Conservation (phyloP, 768 basidiomycete species). For the Candolleomyces aberdarensis region DNA sequence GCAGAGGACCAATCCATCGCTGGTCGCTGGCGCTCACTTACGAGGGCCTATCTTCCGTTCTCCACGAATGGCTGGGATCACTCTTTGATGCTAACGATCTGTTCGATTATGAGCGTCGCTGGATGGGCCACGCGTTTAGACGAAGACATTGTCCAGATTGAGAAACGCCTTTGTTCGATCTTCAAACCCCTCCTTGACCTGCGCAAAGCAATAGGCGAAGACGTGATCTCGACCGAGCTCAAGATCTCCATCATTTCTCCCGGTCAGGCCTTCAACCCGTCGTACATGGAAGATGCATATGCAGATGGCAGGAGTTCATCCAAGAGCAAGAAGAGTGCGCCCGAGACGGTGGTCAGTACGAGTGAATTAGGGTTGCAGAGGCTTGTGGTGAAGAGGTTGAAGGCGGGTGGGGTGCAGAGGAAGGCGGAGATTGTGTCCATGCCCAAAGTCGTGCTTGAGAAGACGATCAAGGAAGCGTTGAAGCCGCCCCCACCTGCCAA, state of each 20-base stretch:
- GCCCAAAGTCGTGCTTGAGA: conserved; percentile 13
- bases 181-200: conserved; percentile 23
- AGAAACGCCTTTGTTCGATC: conserved; percentile 21
- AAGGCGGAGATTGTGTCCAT: conserved; percentile 4
- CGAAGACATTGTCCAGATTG: conserved; percentile 14
- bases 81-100: neutral
- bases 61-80: conserved; percentile 10
- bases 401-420: conserved; percentile 2
- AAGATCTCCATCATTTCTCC: conserved; percentile 9
- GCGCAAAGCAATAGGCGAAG: conserved; percentile 19
- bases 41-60: conserved; percentile 17
- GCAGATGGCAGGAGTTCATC: conserved; percentile 16
- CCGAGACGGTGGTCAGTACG: conserved; percentile 8
- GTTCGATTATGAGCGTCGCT: neutral
- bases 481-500: neutral
- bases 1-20: conserved; percentile 42
- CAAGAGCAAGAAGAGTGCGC: conserved; percentile 2
- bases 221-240: conserved; percentile 24
- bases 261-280: conserved; percentile 9
- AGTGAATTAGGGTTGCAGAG: conserved; percentile 9
- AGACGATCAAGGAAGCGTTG: conserved; percentile 12
- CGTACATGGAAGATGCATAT: conserved; percentile 23
- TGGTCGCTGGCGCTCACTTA: conserved; percentile 41
- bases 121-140: neutral
- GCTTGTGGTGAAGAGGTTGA: conserved; percentile 3